Evolutionary conservation across 306 rosid species (phyloP), one percentile per base, ranked within the genome.

Genomic region (Vigna angularis): DNA sequence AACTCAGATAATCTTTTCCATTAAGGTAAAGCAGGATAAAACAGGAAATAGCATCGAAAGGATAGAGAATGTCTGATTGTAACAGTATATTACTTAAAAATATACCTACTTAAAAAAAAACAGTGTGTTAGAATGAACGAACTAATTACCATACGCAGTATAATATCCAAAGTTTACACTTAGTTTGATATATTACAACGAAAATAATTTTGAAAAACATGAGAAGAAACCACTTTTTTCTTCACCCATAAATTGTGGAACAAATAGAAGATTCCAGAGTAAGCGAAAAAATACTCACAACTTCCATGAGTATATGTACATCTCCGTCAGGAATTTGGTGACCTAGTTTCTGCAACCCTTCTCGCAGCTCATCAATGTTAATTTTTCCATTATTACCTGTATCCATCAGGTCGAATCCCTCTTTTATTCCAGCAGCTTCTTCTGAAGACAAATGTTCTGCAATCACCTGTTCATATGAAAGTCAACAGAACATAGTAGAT

Each of bases 381-480:
- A 94, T 81, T 81, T 88, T 94, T 6, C 98, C 98, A 34, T 66
- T 88, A 62, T 88, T 88, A 70, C 58, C 61, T 49, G 83, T 90
- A 86, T 94, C 98, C 98, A 94, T 89, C 63, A 83, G 7, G 56
- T 84, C 26, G 68, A 94, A 94, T 70, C 94, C 97, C 83, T 92
- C 94, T 80, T 90, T 86, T 79, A 94, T 92, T 36, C 93, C 94
- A 48, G 97, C 98, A 80, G 81, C 96, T 83, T 94, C 98, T 58
- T 94, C 98, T 51, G 79, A 85, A 17, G 98, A 90, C 81, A 94
- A 84, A 85, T 88, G 93, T 78, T 92, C 96, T 16, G 97, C 97
- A 53, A 94, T 89, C 62, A 94, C 94, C 98, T 94, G 91, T 70
- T 74, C 53, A 50, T 45, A 64, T 40, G 68, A 62, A 83, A 67